phyloP scores from a whole-genome alignment of 1,284 basidiomycete species.

The Agaricales sp. region DNA sequence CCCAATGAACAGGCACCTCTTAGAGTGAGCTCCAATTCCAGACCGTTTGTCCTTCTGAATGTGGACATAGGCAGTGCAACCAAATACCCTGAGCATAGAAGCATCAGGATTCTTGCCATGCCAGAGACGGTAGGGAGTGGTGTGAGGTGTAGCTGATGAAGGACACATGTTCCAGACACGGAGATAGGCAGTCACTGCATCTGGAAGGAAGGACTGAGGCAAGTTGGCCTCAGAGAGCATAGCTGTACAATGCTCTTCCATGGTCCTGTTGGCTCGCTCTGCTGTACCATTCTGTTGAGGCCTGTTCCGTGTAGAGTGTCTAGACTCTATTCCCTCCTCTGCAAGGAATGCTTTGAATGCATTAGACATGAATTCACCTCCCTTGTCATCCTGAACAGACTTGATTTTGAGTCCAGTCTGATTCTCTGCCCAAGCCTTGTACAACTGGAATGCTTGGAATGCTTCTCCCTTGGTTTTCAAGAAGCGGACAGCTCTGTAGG shows the following conservation, averaged over 20 bases:
- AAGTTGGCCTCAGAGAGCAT: conserved; percentile 16
- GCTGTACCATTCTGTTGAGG: conserved; percentile 26
- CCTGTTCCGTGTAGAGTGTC: conserved; percentile 16
- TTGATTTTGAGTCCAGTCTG: conserved; percentile 18
- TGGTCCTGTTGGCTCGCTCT: conserved; percentile 19
- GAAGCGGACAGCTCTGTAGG: conserved; percentile 9
- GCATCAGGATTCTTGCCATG: conserved; percentile 17
- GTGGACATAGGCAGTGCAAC: conserved; percentile 24
- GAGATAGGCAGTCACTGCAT: conserved; percentile 14
- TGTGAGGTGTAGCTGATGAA: conserved; percentile 7
- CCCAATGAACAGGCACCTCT: conserved; percentile 26
- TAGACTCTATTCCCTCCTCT: conserved; percentile 17
- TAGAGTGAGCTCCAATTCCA: conserved; percentile 18
- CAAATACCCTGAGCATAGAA: conserved; percentile 19
- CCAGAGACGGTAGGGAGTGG: conserved; percentile 13
- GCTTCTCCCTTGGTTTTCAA: conserved; percentile 16
- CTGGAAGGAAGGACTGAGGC: conserved; percentile 17
- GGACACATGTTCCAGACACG: conserved; percentile 16
- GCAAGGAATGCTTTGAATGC: conserved; percentile 14
- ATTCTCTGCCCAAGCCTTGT: conserved; percentile 17
- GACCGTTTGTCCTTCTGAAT: conserved; percentile 20
- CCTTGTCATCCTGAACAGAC: conserved; percentile 18
- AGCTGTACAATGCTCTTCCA: conserved; percentile 13
- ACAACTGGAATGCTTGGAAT: conserved; percentile 16
- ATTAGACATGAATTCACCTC: conserved; percentile 18